Evolutionary conservation across 495 filamentous ascomycete species (phyloP), one percentile per base, ranked within the genome.

Genomic region (Hypoxylon crocopeplum): DNA sequence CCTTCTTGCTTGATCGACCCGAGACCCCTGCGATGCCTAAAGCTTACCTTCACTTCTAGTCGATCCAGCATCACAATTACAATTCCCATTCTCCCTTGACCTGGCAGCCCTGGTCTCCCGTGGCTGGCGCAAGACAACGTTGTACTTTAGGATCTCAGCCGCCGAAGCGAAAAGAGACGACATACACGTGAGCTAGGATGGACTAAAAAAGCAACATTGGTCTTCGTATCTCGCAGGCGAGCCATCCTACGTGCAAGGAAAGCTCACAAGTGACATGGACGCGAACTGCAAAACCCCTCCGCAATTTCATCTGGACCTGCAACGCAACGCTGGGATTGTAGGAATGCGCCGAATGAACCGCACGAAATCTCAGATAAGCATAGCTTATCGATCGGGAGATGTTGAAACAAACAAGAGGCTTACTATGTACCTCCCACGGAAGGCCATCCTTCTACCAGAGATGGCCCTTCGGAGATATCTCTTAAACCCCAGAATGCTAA

Each of bases 251-350:
- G 25, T 56, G 27, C 47, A 50, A 25, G 37, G 27, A 34, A 32
- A 48, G 40, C 41, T 55, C 44, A 37, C 24, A 24, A n/a, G 55
- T 56, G 24, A 50, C 55, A 51, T 59, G 20, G 49, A 44, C 55
- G 48, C 45, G 22, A 59, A 20, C 55, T 64, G 61, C 55, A 59
- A 24, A 54, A 30, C 49, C 22, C 61, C 61, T 59, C 55, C 33
- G 49, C 49, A 64, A 64, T 64, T 64, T 64, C 54, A 50, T 39
- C 37, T 8, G 13, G 25, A 46, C 44, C 49, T 64, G 44, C 61
- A 64, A 56, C 25, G 55, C 55, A 55, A 59, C 54, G 48, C 42
- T 59, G 39, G 45, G 45, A 59, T 55, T 51, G 20, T 58, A 15
- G 48, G 39, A 55, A 49, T 32, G 38, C 45, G 45, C 38, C 30